A percentile compares a stretch with the other conserved stretches of the same genome.
Evolutionary conservation across 306 rosid species (phyloP).

Genomic region (Hippophae gyantsensis): DNA sequence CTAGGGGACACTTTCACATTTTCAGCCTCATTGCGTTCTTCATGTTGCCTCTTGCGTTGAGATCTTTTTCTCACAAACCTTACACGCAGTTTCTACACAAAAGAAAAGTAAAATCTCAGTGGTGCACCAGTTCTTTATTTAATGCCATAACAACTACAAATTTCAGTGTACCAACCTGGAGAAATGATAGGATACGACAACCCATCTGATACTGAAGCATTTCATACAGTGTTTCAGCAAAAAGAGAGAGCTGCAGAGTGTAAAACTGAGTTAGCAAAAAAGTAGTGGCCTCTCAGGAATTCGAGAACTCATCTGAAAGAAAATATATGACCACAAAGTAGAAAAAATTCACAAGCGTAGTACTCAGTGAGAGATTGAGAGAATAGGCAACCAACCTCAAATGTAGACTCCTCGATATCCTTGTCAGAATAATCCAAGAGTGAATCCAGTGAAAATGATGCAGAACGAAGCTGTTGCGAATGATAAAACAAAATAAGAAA

Average conservation of each 20-base stretch:
- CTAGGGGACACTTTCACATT: constrained; percentile 25
- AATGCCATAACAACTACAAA: constrained; percentile 4
- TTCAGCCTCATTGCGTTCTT: constrained; percentile 43
- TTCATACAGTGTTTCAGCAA: constrained; percentile 90
- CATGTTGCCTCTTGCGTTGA: constrained; percentile 81
- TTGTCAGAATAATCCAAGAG: constrained; percentile 87
- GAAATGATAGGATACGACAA: constrained; percentile 61
- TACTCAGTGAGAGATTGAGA: neutral
- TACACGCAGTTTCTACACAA: constrained; percentile 55
- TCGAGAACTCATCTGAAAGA: neutral
- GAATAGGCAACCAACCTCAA: constrained; percentile 50
- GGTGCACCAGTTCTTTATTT: constrained; percentile 8
- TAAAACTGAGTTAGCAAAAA: constrained; percentile 4
- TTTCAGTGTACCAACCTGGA: constrained; percentile 54
- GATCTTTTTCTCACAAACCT: constrained; percentile 64
- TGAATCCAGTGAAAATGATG: constrained; percentile 73
- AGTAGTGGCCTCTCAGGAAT: neutral
- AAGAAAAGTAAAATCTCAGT: constrained; percentile 3
- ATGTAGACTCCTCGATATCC: constrained; percentile 82
- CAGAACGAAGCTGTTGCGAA: constrained; percentile 60
- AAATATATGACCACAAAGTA: neutral
- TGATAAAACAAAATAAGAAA: constrained; percentile 14
- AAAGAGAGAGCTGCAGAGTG: constrained; percentile 67
- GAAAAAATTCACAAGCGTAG: neutral
- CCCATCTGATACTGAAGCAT: constrained; percentile 99